Evolutionary conservation across 805 yeast species (phyloP), one percentile per base, ranked within the genome.

Genomic region (Phaffomyces antillensis): DNA sequence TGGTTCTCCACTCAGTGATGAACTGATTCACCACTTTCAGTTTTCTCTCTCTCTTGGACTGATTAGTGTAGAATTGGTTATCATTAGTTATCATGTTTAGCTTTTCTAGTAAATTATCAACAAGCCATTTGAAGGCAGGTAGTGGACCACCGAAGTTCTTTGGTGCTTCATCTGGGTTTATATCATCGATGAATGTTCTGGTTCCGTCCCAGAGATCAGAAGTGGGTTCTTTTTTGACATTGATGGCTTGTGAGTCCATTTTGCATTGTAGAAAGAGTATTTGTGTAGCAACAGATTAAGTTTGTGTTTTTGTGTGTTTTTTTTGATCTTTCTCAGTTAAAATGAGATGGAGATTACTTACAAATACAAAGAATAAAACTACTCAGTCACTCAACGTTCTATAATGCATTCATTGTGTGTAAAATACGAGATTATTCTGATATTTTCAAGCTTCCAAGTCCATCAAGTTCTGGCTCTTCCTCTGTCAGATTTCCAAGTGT

Each of bases 1-100:
- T 62, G 15, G 52, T 53, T 33, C 79, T 61, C 83, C 85, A 83
- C 34, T 67, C 58, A 5, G 58, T 56, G 28, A 79, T 64, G 54
- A 79, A 83, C 16, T 53, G 50, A 0, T 54, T 45, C 3, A 77
- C 61, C 1, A 66, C 51, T 18, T 61, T 55, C 7, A 53, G 43
- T 39, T 60, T 59, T 50, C 32, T 45, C 40, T 42, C 55, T 36
- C 44, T 16, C 16, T 44, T 39, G 9, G 44, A 25, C 38, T 37
- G 40, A 23, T 35, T 33, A 5, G 45, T 40, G 17, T 46, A 42
- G 37, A 31, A 49, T 20, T 42, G 45, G 25, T 48, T 41, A 11
- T 52, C 50, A n/a, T 42, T 42, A 24, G 48, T 48, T 13, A 61
- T 50, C 12, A 48, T 46, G 35, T 59, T 63, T 4, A 67, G 38